Evolutionary conservation across 805 yeast species (phyloP), one percentile per base, ranked within the genome.

Genomic region (Jamesozyma gamospora): DNA sequence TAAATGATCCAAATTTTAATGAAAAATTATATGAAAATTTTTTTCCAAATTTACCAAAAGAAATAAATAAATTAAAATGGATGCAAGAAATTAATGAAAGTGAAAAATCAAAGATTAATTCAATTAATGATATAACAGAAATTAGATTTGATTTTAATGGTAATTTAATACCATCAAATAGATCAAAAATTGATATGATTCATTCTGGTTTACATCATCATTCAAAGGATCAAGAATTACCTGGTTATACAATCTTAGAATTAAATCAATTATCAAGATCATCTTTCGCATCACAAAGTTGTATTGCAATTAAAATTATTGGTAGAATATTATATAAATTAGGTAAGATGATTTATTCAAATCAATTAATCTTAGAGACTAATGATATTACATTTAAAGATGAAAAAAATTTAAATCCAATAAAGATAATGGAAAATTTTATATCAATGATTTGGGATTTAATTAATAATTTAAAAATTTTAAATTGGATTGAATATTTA

Each of bases 141-240:
- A 65, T 90, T 55, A 66, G 99, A 46, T 92, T 92, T 55, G 96
- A 90, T 53, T 87, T 92, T 60, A 68, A 76, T 37, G 98, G 96
- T 10, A 69, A 83, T 49, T 58, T 92, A 43, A 67, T 92, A 3
- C 67, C 78, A 6, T 80, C 82, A 5, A 59, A 67, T 1, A 68
- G 75, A 36, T 66, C 76, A 25, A 58, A 63, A 13, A 42, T 62
- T 1, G 59, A 74, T 6, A 76, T 82, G 2, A 69, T 79, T 0
- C 65, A 69, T 30, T 55, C 72, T 30, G 98, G 95, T 0, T 70
- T 92, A 19, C 96, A 86, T 53, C 97, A 92, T 57, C 99, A 92
- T 60, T 72, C 96, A 0, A 85, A 81, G 10, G 77, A 81, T 35
- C 96, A 97, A 0, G 77, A 79, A 34, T 67, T 88, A 38, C 95